phyloP scores from a whole-genome alignment of 148 eudicot species.

The Vaccinium macrocarpon region DNA sequence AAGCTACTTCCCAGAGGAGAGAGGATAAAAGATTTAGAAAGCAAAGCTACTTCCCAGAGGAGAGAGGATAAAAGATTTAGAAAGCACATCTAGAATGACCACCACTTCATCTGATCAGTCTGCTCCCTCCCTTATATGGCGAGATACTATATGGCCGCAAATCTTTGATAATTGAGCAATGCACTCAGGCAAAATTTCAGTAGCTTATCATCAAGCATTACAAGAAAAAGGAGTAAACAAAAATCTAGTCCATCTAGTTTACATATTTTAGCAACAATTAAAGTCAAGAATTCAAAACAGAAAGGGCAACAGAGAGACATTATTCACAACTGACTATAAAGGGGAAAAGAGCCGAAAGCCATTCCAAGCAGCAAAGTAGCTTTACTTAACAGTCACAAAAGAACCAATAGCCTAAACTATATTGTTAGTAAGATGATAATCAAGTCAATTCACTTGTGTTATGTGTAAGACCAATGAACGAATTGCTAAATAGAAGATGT shows the following conservation, averaged over 20 bases:
- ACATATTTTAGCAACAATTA: not conserved
- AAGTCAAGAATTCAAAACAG: not conserved
- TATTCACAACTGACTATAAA: not conserved
- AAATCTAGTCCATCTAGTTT: conserved; percentile 12
- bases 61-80: too few species aligned
- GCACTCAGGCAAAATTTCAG: not conserved
- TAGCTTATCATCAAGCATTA: not conserved
- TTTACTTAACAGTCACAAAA: not conserved
- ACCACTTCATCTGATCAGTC: too few species aligned
- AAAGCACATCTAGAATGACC: too few species aligned
- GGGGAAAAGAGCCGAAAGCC: not conserved
- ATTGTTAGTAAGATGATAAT: not conserved
- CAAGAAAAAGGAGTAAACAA: conserved; percentile 4
- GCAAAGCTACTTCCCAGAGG: too few species aligned
- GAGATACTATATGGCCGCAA: not conserved
- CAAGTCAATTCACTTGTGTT: not conserved
- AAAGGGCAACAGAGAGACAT: conserved; percentile 3
- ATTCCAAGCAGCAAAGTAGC: conserved; percentile 8
- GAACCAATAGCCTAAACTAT: not conserved
- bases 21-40: too few species aligned
- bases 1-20: too few species aligned
- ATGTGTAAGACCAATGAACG: not conserved
- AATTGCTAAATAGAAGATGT: not conserved
- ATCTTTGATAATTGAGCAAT: not conserved
- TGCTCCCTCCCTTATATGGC: too few species aligned